Evolutionary conservation across 2,329 filamentous ascomycete species (phyloP).

Genomic region (Cyphellophora europaea): DNA sequence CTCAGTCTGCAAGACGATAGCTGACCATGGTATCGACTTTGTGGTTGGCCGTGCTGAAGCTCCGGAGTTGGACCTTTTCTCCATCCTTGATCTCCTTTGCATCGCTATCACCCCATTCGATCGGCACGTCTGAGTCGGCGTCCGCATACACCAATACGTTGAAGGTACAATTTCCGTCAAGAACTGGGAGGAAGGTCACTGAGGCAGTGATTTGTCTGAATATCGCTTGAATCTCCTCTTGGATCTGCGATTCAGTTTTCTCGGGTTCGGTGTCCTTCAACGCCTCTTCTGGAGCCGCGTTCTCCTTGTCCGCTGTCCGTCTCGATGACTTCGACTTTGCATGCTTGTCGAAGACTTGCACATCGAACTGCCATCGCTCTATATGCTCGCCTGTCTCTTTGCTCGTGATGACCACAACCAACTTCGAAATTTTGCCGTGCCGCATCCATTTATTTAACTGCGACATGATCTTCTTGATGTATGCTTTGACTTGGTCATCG

Average conservation of each 20-base stretch:
- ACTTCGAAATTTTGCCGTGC: slow-evolving; percentile 90
- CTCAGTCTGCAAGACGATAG: slow-evolving; percentile 53
- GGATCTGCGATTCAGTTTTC: slow-evolving; percentile 89
- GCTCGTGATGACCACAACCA: slow-evolving; percentile 92
- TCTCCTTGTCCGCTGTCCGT: slow-evolving; percentile 58
- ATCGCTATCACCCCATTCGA: slow-evolving; percentile 98
- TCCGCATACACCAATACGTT: slow-evolving; percentile 98
- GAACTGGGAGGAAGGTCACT: slow-evolving; percentile 90
- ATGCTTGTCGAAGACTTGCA: slow-evolving; percentile 50
- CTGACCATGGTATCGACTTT: slow-evolving; percentile 91
- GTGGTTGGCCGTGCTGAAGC: slow-evolving; percentile 92
- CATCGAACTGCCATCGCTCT: slow-evolving; percentile 97
- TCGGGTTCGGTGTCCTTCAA: slow-evolving; percentile 35
- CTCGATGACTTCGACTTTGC: slow-evolving; percentile 41
- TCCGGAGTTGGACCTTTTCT: slow-evolving; percentile 88
- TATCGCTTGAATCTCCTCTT: slow-evolving; percentile 89
- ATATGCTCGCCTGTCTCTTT: slow-evolving; percentile 96
- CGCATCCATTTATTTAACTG: slow-evolving; percentile 98
- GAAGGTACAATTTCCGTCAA: slow-evolving; percentile 93
- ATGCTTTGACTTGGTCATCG: slow-evolving; percentile 96
- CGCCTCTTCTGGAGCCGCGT: slow-evolving; percentile 41
- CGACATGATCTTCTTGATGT: slow-evolving; percentile 98
- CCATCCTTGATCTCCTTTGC: slow-evolving; percentile 92
- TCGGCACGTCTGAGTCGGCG: slow-evolving; percentile 88
- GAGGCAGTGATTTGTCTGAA: slow-evolving; percentile 98